Conservation (phyloP, 1,139 yeast species). For the Yamadazyma spencermartinsiae region DNA sequence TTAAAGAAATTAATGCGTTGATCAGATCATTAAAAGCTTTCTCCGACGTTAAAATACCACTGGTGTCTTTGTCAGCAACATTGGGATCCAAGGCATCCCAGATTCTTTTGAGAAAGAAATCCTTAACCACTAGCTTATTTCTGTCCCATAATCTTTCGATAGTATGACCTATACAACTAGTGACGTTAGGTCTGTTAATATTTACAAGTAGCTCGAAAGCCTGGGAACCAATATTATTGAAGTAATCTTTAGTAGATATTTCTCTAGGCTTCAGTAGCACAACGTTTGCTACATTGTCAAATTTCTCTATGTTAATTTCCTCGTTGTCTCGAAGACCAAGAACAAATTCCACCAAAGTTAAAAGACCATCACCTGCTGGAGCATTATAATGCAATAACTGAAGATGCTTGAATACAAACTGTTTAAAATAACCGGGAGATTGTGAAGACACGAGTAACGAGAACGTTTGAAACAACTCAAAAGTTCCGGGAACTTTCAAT, state of each 20-base stretch:
- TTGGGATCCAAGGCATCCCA: constrained; percentile 47
- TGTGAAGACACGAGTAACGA: constrained; percentile 50
- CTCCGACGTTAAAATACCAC: constrained; percentile 39
- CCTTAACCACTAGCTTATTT: constrained; percentile 53
- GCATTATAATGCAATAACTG: constrained; percentile 58
- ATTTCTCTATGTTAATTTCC: constrained; percentile 61
- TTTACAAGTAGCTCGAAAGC: constrained; percentile 55
- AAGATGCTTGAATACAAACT: constrained; percentile 45
- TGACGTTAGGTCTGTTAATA: constrained; percentile 61
- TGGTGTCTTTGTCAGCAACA: constrained; percentile 8
- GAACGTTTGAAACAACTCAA: constrained; percentile 57
- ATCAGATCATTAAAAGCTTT: constrained; percentile 58
- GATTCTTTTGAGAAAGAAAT: constrained; percentile 55
- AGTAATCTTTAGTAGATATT: constrained; percentile 51
- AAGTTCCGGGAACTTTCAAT: constrained; percentile 51
- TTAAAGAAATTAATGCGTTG: constrained; percentile 64
- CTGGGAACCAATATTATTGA: constrained; percentile 57
- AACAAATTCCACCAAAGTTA: constrained; percentile 71
- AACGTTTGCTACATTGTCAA: constrained; percentile 64
- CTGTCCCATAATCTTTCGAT: constrained; percentile 53
- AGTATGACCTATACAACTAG: constrained; percentile 59
- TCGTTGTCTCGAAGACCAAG: constrained; percentile 77
- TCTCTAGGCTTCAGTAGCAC: constrained; percentile 61
- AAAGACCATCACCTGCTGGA: constrained; percentile 59
- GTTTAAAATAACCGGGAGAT: constrained; percentile 40